Base-by-base conservation (phyloP, 371 early-diverging fungal genomes). In the Mortierella sp. region DNA sequence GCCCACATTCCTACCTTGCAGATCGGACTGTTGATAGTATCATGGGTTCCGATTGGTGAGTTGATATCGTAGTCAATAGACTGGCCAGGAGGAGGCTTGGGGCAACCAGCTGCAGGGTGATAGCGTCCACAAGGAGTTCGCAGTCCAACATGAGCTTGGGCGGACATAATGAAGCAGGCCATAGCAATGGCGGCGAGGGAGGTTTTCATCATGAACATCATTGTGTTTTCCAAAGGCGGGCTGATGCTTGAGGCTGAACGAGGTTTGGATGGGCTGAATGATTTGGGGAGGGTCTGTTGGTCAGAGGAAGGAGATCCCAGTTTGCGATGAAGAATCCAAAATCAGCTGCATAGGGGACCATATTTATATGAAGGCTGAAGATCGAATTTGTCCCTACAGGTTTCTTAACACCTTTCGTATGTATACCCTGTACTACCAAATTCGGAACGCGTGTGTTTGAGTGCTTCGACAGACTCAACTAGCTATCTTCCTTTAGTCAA, bases 21-120 rank as follows among this genome's bases (percentile, higher is more conserved):
- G 6, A 49, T 21, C 7, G 49, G 67, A 49, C 81, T 82, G 79
- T 83, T 46, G 27, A 19, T 34, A 19, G n/a, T 12, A 19, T 50
- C 57, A 31, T 34, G 27, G 24, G 72, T 62, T 15, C 64, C 63
- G 37, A 85, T 80, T 8, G 85, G 84, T 0, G 82, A 59, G 52
- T 70, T 80, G 53, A 83, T 75, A 53, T 82, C 64, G 50, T 82
- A 72, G 65, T 85, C 85, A 19, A 76, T 31, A n/a, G 67, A 15
- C 43, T 80, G 60, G 42, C 82, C 84, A 0, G 69, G 47, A 0
- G 84, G 79, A 7, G 78, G 73, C 7, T 55, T 58, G 1, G 82
- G 83, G 47, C 84, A 84, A 14, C 73, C 73, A 7, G 50, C 54
- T 6, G 21, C 19, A 4, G 30, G 17, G 27, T 39, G 17, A 44